phyloP scores from a whole-genome alignment of 2,329 filamentous ascomycete genomes.

The Teratosphaeria epicoccoides region DNA sequence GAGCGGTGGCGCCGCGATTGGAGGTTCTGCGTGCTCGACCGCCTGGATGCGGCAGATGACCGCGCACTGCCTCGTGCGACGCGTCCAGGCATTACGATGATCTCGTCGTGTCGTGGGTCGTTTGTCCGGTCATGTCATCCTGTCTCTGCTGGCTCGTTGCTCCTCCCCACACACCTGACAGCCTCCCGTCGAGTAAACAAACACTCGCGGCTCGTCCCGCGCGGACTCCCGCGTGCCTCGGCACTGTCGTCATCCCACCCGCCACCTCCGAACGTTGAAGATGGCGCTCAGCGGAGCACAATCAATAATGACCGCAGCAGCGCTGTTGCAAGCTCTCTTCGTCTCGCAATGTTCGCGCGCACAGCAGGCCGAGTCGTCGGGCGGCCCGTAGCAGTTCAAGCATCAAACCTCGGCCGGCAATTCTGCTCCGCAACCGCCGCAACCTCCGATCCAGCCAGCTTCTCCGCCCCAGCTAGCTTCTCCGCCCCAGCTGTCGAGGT shows the following conservation, averaged over 20 bases:
- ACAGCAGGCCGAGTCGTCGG: constrained; percentile 15
- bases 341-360: constrained; percentile 15
- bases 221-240: neutral
- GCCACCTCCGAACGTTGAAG: neutral
- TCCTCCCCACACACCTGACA: neutral
- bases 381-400: constrained; percentile 9
- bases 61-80: constrained; percentile 15
- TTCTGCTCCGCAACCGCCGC: constrained; percentile 15
- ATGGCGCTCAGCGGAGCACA: too few species aligned
- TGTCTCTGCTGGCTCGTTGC: neutral
- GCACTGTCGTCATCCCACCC: neutral
- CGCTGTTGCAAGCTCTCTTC: neutral
- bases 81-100: constrained; percentile 27
- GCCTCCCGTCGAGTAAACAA: neutral
- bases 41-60: constrained; percentile 2
- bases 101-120: neutral
- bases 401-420: constrained; percentile 2
- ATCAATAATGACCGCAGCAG: neutral
- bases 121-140: neutral
- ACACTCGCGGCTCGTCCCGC: neutral
- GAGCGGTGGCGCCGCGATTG: constrained; percentile 18
- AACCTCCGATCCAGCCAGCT: constrained; percentile 3
- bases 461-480: constrained; percentile 13
- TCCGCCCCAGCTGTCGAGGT: constrained; percentile 13
- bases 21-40: constrained; percentile 7